These are phyloP conservation scores for Eucalyptus curtisii DNA, from an alignment of 345 rosid genomes.

Conservation along the genomic window DNA sequence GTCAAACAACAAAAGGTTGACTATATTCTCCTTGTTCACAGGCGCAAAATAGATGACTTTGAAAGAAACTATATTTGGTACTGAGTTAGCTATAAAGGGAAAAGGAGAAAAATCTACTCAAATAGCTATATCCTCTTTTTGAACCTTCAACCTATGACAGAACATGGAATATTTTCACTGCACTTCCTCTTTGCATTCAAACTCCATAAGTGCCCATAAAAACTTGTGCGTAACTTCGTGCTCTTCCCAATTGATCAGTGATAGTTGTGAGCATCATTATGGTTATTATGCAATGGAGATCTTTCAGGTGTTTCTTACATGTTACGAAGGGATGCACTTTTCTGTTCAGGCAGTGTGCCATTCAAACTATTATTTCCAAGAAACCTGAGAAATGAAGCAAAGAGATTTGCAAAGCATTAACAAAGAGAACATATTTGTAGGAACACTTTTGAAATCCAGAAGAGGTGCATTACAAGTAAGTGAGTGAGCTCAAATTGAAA, in stretches of 20 bases:
- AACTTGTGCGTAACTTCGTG: background rate
- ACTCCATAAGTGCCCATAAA: background rate
- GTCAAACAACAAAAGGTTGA: background rate
- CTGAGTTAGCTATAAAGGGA: background rate
- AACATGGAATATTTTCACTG: background rate
- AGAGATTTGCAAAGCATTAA: background rate
- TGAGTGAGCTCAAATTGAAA: constrained; percentile 27
- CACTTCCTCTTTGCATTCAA: background rate
- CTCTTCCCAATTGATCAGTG: background rate
- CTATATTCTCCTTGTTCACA: background rate
- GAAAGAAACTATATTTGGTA: background rate
- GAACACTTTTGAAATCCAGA: background rate
- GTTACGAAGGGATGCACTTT: constrained; percentile 22
- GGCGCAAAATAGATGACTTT: background rate
- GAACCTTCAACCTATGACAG: background rate
- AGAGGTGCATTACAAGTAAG: constrained; percentile 32
- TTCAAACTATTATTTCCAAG: constrained; percentile 42
- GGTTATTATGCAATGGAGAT: background rate
- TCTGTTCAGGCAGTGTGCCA: constrained; percentile 46
- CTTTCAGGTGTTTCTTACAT: constrained; percentile 30
- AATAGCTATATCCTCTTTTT: background rate
- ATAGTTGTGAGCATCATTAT: background rate
- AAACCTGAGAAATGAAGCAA: constrained; percentile 31
- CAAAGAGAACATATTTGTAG: background rate
- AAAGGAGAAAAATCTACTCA: background rate